Evolutionary conservation across 2,329 filamentous ascomycete species (phyloP).

Genomic region (Pyricularia pennisetigena): DNA sequence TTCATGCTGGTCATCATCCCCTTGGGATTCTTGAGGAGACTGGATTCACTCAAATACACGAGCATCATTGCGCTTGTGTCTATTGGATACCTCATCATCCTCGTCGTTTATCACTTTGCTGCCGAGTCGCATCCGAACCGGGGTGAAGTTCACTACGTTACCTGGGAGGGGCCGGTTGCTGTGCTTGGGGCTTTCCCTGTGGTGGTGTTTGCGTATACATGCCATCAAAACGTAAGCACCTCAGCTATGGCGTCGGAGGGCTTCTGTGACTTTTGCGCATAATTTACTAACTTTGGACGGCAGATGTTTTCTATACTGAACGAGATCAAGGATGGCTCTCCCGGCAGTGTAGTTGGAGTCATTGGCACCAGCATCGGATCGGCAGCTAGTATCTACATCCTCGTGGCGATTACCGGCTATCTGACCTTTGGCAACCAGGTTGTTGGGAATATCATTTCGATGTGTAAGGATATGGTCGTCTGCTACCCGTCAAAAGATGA

Average conservation of each 20-base stretch:
- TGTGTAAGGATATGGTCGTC: constrained; percentile 53
- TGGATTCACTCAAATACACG: constrained; percentile 96
- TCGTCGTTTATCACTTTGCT: constrained; percentile 88
- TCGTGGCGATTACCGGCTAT: constrained; percentile 92
- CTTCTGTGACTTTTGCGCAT: neutral
- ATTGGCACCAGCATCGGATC: constrained; percentile 78
- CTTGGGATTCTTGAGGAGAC: constrained; percentile 77
- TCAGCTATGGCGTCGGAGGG: neutral
- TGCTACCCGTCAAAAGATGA: neutral
- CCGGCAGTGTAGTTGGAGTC: constrained; percentile 65
- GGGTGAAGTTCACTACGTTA: constrained; percentile 62
- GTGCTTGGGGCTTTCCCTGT: constrained; percentile 83
- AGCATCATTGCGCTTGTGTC: constrained; percentile 84
- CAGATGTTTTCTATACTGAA: constrained; percentile 99
- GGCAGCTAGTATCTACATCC: constrained; percentile 75
- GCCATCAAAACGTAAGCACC: constrained; percentile 78
- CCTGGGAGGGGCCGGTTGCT: constrained; percentile 70
- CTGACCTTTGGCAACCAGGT: constrained; percentile 89
- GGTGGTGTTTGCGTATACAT: constrained; percentile 98
- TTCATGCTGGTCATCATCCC: constrained; percentile 98
- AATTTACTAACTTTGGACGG: neutral
- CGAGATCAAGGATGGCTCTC: constrained; percentile 80
- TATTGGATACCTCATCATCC: constrained; percentile 85
- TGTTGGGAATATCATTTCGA: constrained; percentile 84
- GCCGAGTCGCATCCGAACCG: constrained; percentile 67